Conservation (phyloP, 306 rosid genomes). For the Vicia villosa region DNA sequence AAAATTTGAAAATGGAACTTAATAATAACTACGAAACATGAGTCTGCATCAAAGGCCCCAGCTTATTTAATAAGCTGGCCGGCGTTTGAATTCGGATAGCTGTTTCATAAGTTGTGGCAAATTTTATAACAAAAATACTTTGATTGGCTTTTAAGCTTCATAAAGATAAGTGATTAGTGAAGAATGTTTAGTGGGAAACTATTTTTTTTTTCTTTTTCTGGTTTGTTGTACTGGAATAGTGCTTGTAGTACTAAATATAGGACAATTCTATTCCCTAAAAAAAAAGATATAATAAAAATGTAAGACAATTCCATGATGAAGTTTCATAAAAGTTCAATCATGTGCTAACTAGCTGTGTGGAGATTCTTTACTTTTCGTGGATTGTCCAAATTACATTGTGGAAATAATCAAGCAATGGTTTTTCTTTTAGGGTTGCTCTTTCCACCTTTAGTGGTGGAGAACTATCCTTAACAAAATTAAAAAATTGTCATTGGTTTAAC, state of each 20-base stretch:
- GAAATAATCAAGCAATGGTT: neutral
- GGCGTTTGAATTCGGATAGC: neutral
- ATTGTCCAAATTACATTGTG: neutral
- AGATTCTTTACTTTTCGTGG: neutral
- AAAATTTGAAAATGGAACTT: conserved; percentile 23
- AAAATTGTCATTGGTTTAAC: too few species aligned
- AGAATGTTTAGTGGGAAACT: neutral
- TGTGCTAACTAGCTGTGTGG: neutral
- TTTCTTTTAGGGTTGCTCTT: too few species aligned
- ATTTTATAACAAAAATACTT: conserved; percentile 5
- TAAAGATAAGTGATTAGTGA: neutral
- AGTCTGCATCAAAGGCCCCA: conserved; percentile 7
- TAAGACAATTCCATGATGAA: too few species aligned
- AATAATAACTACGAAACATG: conserved; percentile 1
- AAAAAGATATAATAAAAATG: too few species aligned
- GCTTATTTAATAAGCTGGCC: conserved; percentile 1
- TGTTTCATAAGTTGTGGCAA: conserved; percentile 18
- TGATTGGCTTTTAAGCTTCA: neutral
- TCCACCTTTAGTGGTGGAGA: too few species aligned
- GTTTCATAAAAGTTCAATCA: too few species aligned
- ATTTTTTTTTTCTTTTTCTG: neutral
- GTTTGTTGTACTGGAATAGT: neutral
- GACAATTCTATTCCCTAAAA: too few species aligned
- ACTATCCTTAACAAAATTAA: too few species aligned
- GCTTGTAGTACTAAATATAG: neutral